Conservation (phyloP, 768 basidiomycete species). For the Gymnopilus junonius region DNA sequence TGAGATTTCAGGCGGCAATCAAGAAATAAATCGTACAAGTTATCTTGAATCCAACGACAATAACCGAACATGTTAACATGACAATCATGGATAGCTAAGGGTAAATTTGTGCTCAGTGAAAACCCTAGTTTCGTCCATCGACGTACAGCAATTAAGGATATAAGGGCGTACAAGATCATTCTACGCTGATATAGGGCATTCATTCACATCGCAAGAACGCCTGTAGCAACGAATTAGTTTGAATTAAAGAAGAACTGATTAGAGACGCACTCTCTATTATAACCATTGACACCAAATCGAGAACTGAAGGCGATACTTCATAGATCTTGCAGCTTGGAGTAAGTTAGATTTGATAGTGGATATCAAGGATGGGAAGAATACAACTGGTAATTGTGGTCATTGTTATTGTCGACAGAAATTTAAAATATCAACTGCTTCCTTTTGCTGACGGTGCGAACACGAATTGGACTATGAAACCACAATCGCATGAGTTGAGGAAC, state of each 20-base stretch:
- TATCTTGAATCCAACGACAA: constrained; percentile 20
- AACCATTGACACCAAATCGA: constrained; percentile 23
- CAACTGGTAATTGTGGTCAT: too few species aligned
- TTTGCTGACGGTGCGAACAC: too few species aligned
- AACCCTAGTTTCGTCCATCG: too few species aligned
- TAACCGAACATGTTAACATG: constrained; percentile 25
- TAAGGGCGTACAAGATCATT: constrained; percentile 16
- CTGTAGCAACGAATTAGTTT: constrained; percentile 5
- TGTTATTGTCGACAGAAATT: too few species aligned
- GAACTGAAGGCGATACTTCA: constrained; percentile 21
- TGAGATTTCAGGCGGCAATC: too few species aligned
- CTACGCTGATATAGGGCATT: constrained; percentile 29
- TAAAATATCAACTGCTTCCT: too few species aligned
- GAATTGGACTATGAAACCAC: too few species aligned
- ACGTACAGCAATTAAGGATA: constrained; percentile 20
- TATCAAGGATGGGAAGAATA: too few species aligned
- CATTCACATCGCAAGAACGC: constrained; percentile 29
- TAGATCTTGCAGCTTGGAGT: constrained; percentile 31
- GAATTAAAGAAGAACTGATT: background rate
- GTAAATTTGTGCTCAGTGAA: too few species aligned
- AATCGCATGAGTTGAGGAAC: too few species aligned
- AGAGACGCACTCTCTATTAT: constrained; percentile 27
- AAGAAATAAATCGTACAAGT: too few species aligned
- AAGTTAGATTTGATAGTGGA: too few species aligned
- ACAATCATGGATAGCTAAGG: constrained; percentile 19